These are phyloP conservation scores for Stagonosporopsis tanaceti DNA, from an alignment of 2,329 filamentous ascomycete species.

Conservation along the genomic window DNA sequence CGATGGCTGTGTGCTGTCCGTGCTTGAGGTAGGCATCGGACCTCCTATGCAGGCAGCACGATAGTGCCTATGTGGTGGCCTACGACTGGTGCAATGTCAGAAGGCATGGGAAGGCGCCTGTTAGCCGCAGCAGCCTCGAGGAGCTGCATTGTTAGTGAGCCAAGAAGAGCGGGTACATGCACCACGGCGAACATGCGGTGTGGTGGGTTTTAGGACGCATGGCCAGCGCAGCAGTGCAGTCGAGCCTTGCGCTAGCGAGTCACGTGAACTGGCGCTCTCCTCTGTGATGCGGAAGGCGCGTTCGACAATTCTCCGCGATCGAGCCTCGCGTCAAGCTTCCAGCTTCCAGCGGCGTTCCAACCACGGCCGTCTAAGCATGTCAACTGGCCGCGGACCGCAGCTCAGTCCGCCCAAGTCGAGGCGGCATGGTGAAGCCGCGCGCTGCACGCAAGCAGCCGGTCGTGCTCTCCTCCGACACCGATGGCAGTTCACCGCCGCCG, in stretches of 20 bases:
- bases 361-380: conserved; percentile 40
- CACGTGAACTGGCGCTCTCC: conserved; percentile 5
- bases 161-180: conserved; percentile 21
- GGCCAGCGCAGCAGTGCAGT: conserved; percentile 15
- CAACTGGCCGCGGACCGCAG: conserved; percentile 26
- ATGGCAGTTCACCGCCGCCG: conserved; percentile 44
- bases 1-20: conserved; percentile 34
- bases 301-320: conserved; percentile 4
- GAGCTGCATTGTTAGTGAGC: conserved; percentile 22
- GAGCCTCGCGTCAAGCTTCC: conserved; percentile 16
- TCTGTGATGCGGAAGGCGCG: background rate
- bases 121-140: conserved; percentile 37
- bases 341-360: conserved; percentile 13
- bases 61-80: conserved; percentile 43
- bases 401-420: conserved; percentile 32
- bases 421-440: conserved; percentile 52
- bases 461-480: conserved; percentile 48
- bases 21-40: conserved; percentile 32
- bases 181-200: conserved; percentile 13
- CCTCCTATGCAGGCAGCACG: conserved; percentile 35
- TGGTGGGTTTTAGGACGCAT: conserved; percentile 11
- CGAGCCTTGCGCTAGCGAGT: background rate
- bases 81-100: conserved; percentile 43
- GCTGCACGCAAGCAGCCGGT: conserved; percentile 48
- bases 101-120: conserved; percentile 15